Percentiles rank a stretch among this genome's conserved stretches.
Conservation (phyloP, 2,329 filamentous ascomycete species). For the Fusarium sororula region DNA sequence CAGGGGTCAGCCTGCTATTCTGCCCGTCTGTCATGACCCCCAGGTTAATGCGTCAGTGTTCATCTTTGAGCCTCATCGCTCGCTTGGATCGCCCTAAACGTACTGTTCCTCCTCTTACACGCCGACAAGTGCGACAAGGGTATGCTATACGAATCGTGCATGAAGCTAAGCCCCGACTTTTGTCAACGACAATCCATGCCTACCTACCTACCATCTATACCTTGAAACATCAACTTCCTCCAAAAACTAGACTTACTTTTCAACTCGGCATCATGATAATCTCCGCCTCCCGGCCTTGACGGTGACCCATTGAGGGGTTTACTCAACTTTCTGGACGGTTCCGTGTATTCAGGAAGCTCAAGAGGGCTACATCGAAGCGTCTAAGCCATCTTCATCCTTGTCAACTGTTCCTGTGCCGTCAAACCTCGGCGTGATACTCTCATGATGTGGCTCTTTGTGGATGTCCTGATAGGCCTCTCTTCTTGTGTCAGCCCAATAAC, state of each 20-base stretch:
- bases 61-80: slow-evolving; percentile 35
- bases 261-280: slow-evolving; percentile 18
- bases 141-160: slow-evolving; percentile 44
- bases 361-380: background rate
- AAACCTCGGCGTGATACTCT: background rate
- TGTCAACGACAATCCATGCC: slow-evolving; percentile 11
- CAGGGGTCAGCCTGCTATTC: background rate
- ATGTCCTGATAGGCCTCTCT: background rate
- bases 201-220: background rate
- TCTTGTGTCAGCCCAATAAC: background rate
- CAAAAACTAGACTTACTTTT: background rate
- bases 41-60: slow-evolving; percentile 13
- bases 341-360: background rate
- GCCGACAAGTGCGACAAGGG: background rate
- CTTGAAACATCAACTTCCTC: slow-evolving; percentile 16
- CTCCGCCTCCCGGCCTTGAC: background rate
- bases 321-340: background rate
- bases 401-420: background rate
- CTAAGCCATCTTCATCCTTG: background rate
- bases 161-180: slow-evolving; percentile 36
- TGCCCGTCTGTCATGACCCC: slow-evolving; percentile 2
- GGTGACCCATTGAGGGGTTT: background rate
- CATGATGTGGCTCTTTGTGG: slow-evolving; percentile 2
- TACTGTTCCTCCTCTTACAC: background rate
- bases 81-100: slow-evolving; percentile 12